Evolutionary conservation across 2,329 filamentous ascomycete genomes (phyloP), one percentile per base, ranked within the genome.

Genomic region (Hirsutella thompsonii): DNA sequence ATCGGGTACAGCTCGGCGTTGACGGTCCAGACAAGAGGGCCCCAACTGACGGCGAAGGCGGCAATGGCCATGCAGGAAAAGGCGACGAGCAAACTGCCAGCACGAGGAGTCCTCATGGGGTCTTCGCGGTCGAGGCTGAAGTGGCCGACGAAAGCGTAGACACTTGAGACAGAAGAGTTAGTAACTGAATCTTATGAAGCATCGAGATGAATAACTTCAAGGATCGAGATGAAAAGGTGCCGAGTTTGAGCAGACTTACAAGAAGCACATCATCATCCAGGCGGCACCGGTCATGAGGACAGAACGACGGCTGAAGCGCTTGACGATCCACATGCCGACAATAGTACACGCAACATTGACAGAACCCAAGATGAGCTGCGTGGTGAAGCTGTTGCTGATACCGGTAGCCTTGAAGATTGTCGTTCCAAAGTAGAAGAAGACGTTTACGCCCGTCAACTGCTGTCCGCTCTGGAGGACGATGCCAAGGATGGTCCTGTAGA

Each of bases 281-380:
- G 72, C 61, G 1, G 74, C 79, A 28, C 80, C 81, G 2, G 64
- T 55, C 47, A 83, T 80, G 3, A 85, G 64, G 2, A 74, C 73
- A 40, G 69, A 70, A 23, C 81, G 71, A 26, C 80, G 74, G 36
- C 81, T 79, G 36, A 74, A 74, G 42, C 76, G 72, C 54, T 82
- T 75, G 11, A 83, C 73, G 20, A 84, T 62, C 48, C 72, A 82
- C 28, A 85, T 64, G 38, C 78, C 79, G 30, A 62, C 69, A 45
- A 84, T 72, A 2, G 81, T 84, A 52, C 73, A 78, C 40, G 65
- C 67, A 2, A 82, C 77, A 50, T 85, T 85, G 51, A 85, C 79
- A 1, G 70, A 75, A 9, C 72, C 72, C 18, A 83, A 68, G 44
- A 83, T 80, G 50, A 83, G 78, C 52, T 81, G 76, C 1, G 78